Conservation (phyloP, 2,329 filamentous ascomycete genomes). For the Colletotrichum sansevieriae region DNA sequence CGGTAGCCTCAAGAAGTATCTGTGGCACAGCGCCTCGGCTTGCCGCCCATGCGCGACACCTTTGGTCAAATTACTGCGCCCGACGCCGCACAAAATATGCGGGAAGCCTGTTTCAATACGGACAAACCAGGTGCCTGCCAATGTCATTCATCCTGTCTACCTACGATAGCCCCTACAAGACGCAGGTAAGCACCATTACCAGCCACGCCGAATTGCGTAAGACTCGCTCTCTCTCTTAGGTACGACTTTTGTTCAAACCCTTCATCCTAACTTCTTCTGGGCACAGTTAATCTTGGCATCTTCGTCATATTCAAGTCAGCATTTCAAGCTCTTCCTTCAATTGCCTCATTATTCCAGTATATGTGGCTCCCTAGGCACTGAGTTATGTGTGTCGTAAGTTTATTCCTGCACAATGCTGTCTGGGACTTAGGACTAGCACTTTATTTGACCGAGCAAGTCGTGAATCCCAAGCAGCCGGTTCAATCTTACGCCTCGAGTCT, state of each 20-base stretch:
- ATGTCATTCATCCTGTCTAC: background rate
- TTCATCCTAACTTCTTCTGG: no score
- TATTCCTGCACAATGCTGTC: background rate
- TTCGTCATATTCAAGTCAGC: background rate
- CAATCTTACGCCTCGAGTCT: no score
- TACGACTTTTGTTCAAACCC: background rate
- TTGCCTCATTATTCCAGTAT: background rate
- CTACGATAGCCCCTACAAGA: no score
- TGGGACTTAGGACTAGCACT: no score
- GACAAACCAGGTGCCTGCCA: constrained; percentile 4
- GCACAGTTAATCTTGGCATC: background rate
- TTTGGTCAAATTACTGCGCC: background rate
- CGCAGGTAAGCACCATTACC: constrained; percentile 24
- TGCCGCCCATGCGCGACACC: background rate
- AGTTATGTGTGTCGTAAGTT: background rate
- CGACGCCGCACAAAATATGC: constrained; percentile 11
- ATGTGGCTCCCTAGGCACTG: constrained; percentile 26
- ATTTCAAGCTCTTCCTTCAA: background rate
- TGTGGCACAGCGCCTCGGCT: no score
- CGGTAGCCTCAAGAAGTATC: no score
- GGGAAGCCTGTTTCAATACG: constrained; percentile 26
- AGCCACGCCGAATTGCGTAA: constrained; percentile 55
- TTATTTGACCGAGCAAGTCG: no score
- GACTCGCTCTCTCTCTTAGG: constrained; percentile 18
- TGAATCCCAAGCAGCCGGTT: no score